These are phyloP conservation scores for Biscogniauxia marginata DNA, from an alignment of 2,329 filamentous ascomycete species.

Conservation along the genomic window DNA sequence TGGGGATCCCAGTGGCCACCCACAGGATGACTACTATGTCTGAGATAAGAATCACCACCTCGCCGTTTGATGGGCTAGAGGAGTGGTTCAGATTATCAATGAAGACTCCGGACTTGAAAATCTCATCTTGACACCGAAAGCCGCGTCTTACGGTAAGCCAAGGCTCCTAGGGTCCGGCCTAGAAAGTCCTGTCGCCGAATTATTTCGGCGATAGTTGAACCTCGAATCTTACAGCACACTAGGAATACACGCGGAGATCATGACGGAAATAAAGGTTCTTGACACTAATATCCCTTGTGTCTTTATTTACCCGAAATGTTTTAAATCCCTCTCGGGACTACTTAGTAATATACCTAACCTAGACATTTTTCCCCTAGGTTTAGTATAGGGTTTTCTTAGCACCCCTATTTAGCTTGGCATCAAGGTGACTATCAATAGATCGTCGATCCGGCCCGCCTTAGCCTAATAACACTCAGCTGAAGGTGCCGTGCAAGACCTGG, in stretches of 20 bases:
- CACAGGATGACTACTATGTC: background rate
- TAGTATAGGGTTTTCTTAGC: background rate
- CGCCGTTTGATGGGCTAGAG: background rate
- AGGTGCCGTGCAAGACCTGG: background rate
- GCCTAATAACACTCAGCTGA: background rate
- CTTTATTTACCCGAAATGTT: background rate
- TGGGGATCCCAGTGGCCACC: background rate
- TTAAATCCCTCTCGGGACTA: background rate
- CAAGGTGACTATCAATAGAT: background rate
- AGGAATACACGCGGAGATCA: background rate
- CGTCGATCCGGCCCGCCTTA: background rate
- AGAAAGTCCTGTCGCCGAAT: background rate
- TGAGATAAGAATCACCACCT: background rate
- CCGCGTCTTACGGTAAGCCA: background rate
- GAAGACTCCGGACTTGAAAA: background rate
- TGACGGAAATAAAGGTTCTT: background rate
- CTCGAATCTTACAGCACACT: background rate
- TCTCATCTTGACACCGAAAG: background rate
- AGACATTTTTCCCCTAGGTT: background rate
- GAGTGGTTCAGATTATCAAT: background rate
- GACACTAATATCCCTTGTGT: background rate
- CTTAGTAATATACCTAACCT: background rate
- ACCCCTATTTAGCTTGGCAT: background rate
- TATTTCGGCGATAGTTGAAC: background rate
- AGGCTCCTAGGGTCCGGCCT: background rate